These are phyloP conservation scores for Cercospora zeae-maydis DNA, from an alignment of 2,329 filamentous ascomycete genomes.

Conservation along the genomic window DNA sequence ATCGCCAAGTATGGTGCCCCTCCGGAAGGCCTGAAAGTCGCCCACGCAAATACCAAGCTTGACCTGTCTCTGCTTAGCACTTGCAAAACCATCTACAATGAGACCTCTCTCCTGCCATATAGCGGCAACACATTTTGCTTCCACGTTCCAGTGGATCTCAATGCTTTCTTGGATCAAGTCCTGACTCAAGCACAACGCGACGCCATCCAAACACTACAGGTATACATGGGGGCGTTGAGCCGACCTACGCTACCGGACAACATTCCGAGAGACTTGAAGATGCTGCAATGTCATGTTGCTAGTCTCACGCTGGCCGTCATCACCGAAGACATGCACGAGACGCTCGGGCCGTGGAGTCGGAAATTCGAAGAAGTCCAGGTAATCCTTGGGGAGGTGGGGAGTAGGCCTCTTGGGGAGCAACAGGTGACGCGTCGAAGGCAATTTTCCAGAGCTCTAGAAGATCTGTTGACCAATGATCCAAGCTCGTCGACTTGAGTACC, in stretches of 20 bases:
- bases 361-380: constrained; percentile 14
- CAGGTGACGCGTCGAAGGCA: neutral
- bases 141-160: constrained; percentile 14
- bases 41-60: constrained; percentile 14
- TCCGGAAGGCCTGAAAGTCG: constrained; percentile 11
- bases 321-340: constrained; percentile 2
- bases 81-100: constrained; percentile 17
- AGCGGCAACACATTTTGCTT: constrained; percentile 18
- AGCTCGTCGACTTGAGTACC: neutral
- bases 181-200: constrained; percentile 11
- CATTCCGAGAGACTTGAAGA: constrained; percentile 8
- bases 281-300: constrained; percentile 12
- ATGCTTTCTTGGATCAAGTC: constrained; percentile 15
- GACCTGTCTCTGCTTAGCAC: constrained; percentile 14
- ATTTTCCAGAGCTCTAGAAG: neutral
- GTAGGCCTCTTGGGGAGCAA: neutral
- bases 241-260: constrained; percentile 13
- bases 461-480: neutral
- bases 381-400: constrained; percentile 3
- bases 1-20: constrained; percentile 16
- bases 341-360: constrained; percentile 7
- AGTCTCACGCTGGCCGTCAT: neutral
- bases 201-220: constrained; percentile 9
- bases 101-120: constrained; percentile 16
- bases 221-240: constrained; percentile 12